Conservation (phyloP, 345 rosid genomes). For the Eucalyptus tenuipes region DNA sequence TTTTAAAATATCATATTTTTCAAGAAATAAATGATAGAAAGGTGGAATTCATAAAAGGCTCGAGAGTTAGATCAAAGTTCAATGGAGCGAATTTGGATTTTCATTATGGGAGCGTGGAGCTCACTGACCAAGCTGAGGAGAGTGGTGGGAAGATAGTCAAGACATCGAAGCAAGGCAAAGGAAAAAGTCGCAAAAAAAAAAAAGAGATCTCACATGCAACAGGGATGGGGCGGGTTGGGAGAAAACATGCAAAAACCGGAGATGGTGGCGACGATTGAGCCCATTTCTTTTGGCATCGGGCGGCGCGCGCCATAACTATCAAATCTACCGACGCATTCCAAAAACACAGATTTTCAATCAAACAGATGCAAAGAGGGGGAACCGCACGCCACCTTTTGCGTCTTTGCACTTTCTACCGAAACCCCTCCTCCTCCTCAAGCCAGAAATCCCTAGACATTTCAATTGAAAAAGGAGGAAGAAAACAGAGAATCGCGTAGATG, state of each 20-base stretch:
- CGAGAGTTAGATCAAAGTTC: no score
- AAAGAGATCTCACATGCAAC: background rate
- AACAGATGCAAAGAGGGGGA: background rate
- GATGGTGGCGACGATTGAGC: background rate
- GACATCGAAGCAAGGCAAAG: background rate
- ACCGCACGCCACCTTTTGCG: background rate
- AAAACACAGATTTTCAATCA: background rate
- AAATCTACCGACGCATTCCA: background rate
- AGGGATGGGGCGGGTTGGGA: background rate
- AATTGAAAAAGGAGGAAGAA: background rate
- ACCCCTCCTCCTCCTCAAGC: background rate
- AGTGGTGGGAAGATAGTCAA: background rate
- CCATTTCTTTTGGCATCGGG: background rate
- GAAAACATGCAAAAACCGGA: background rate
- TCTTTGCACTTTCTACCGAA: background rate
- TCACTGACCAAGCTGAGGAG: background rate
- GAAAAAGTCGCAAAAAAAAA: background rate
- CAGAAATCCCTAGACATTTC: background rate
- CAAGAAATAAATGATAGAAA: accelerated
- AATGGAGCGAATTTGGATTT: background rate
- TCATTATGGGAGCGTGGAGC: background rate
- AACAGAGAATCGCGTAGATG: background rate
- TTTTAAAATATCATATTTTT: no score
- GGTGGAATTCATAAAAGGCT: no score
- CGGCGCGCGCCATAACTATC: background rate